Conservation (phyloP, 345 rosid genomes). For the Eucalyptus tenuipes region DNA sequence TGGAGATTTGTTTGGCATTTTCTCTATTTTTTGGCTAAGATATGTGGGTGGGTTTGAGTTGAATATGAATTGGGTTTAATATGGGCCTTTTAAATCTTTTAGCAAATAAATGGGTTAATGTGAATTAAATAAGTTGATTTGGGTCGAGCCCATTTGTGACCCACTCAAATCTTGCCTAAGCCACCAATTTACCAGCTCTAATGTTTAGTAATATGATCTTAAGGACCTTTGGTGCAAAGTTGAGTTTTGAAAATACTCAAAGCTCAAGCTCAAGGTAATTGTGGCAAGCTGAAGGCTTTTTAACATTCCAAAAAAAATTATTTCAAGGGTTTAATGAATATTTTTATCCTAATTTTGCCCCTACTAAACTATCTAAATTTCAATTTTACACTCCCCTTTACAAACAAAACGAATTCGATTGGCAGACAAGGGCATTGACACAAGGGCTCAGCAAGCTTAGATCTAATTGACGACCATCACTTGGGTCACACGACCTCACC, state of each 20-base stretch:
- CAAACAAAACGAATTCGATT: accelerated
- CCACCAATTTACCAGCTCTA: neutral
- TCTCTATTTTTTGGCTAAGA: neutral
- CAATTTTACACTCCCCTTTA: neutral
- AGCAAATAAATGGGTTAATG: too few species aligned
- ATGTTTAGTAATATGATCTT: neutral
- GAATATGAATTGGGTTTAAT: neutral
- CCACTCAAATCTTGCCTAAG: neutral
- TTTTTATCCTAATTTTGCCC: neutral
- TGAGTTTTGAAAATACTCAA: neutral
- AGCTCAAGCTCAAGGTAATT: neutral
- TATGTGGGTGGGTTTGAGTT: neutral
- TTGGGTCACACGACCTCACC: neutral
- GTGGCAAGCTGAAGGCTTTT: neutral
- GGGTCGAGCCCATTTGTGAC: too few species aligned
- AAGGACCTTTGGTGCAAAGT: neutral
- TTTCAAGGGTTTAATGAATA: neutral
- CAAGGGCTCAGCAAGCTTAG: neutral
- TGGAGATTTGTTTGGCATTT: neutral
- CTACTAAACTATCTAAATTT: neutral
- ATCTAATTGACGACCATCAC: accelerated
- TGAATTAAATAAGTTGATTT: neutral
- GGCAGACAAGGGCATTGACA: neutral
- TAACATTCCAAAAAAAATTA: neutral
- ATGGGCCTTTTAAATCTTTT: too few species aligned